Percentiles rank a stretch among this genome's conserved stretches.
Conservation (phyloP, 176 grass and related monocot genomes). For the Oryza australiensis region DNA sequence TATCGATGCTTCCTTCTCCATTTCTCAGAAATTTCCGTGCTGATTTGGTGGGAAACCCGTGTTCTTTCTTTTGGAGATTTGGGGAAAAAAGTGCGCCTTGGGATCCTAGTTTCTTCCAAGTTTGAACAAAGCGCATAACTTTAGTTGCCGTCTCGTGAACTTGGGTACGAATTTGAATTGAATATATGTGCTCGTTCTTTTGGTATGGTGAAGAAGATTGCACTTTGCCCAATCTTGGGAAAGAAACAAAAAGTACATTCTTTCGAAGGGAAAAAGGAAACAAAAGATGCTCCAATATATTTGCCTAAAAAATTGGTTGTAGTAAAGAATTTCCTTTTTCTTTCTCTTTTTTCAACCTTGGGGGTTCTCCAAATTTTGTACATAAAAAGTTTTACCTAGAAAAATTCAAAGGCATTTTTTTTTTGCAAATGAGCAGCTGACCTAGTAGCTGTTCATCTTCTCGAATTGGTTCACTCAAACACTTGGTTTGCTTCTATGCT, state of each 20-base stretch:
- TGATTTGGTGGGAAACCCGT: slow-evolving; percentile 26
- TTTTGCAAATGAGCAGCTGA: background rate
- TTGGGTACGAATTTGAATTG: background rate
- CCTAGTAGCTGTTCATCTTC: background rate
- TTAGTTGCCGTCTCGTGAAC: background rate
- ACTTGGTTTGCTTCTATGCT: slow-evolving; percentile 11
- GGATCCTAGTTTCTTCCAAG: background rate
- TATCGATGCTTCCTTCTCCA: background rate
- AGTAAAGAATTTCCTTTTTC: background rate
- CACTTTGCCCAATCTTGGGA: background rate
- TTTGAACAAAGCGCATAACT: background rate
- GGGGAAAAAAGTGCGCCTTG: background rate
- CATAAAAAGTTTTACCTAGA: background rate
- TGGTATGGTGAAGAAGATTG: background rate
- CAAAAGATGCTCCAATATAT: background rate
- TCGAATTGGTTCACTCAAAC: background rate
- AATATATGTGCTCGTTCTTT: background rate
- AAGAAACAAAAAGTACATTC: background rate
- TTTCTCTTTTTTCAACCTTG: background rate
- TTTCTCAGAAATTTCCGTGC: background rate
- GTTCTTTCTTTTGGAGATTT: background rate
- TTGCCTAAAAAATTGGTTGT: slow-evolving; percentile 2
- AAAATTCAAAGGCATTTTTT: background rate
- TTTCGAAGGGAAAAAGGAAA: background rate
- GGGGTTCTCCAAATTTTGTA: background rate